Evolutionary conservation across 164 flowering plant species (phyloP), one percentile per base, ranked within the genome.

Genomic region (Dillenia turbinata): DNA sequence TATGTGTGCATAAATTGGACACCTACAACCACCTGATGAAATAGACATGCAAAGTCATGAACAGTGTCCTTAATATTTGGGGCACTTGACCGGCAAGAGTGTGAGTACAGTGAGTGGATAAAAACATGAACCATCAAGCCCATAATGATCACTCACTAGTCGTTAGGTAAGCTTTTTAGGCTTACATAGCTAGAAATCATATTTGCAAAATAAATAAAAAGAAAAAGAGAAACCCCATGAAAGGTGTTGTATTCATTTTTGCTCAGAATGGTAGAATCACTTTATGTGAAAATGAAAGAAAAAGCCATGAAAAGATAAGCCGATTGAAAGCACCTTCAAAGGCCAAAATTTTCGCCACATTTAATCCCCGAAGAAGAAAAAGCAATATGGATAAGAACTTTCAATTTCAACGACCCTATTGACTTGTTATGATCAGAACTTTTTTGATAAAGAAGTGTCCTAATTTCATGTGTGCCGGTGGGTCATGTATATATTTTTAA

Each of bases 71-170:
- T 59, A 54, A 61, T 47, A 15, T 68, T 43, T 44, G 59, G 65
- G 71, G 62, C 78, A 74, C 57, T 72, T 44, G 62, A 63, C 69
- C 73, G 71, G 69, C 82, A 75, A 69, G 67, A 71, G 74, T 70
- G 71, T 56, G 19, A 44, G 47, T 68, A 71, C 74, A 73, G 78
- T 75, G 11, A 71, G 57, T 64, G 46, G 82, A 78, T 68, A 66
- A 54, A 66, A 66, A 63, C 62, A 60, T 47, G 54, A 46, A 54
- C 54, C 60, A 50, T 26, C 61, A 59, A 54, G 13, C 45, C 49
- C 67, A 61, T 56, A 26, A 63, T 60, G 64, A 72, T 54, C 43
- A 67, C 9, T 54, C 60, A 51, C 40, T 33, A 33, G 4, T 33
- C 4, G 40, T 5, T 4, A 33, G 40, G 40, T 6, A 33, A 4